Conservation (phyloP, 345 rosid species). For the Melastoma malabathricum region DNA sequence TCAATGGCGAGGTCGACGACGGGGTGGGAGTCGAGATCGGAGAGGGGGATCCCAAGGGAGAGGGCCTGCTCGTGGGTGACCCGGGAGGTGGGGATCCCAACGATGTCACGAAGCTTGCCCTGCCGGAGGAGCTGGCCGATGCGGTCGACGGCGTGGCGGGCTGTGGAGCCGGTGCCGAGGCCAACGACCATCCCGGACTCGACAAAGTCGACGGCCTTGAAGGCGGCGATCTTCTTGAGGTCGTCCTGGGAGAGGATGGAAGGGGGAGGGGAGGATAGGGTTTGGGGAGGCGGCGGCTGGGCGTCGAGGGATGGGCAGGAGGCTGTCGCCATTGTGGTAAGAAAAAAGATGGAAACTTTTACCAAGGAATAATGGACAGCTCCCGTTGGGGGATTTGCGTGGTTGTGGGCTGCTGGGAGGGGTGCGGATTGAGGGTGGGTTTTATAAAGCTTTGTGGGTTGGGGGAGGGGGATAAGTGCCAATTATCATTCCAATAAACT, state of each 20-base stretch:
- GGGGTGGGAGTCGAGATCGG: conserved; percentile 68
- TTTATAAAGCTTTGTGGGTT: too few relatives aligned
- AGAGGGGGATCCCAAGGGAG: conserved; percentile 66
- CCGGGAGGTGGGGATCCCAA: conserved; percentile 82
- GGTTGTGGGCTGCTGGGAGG: too few relatives aligned
- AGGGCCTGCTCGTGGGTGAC: conserved; percentile 66
- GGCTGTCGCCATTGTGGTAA: too few relatives aligned
- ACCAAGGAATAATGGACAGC: too few relatives aligned
- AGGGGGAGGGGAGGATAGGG: conserved; percentile 7
- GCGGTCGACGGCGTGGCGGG: conserved; percentile 84
- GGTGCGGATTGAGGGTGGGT: too few relatives aligned
- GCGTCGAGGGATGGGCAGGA: too few relatives aligned
- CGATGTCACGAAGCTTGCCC: conserved; percentile 52
- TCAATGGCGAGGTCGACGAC: conserved; percentile 74
- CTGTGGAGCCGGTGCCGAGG: conserved; percentile 96
- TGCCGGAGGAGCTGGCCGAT: conserved; percentile 65
- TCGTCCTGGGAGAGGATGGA: conserved; percentile 52
- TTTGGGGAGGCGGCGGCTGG: too few relatives aligned
- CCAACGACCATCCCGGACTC: conserved; percentile 97
- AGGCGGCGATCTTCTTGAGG: conserved; percentile 68
- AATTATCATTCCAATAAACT: too few relatives aligned
- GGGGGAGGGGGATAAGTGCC: too few relatives aligned
- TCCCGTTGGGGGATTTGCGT: too few relatives aligned
- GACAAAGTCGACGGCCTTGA: conserved; percentile 86
- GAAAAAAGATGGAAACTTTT: too few relatives aligned